Conservation (phyloP, 2,329 filamentous ascomycete genomes). For the Tolypocladium endophyticum region DNA sequence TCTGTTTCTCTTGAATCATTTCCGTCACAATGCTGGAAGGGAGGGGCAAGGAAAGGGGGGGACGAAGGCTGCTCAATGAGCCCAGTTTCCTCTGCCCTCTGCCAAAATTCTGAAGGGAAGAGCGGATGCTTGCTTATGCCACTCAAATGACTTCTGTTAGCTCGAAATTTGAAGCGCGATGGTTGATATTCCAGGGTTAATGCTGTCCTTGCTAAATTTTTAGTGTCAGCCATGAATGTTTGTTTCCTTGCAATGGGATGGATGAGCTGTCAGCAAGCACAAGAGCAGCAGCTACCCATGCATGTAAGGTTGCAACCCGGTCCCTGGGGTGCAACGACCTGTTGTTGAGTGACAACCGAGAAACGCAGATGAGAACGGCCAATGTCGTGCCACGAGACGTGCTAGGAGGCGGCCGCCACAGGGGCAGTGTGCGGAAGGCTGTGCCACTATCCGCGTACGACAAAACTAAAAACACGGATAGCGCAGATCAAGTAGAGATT, state of each 20-base stretch:
- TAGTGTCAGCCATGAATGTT: neutral
- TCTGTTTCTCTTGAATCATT: neutral
- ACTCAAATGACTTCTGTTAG: too few species aligned
- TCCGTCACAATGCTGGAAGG: neutral
- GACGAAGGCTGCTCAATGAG: neutral
- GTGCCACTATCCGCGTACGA: neutral
- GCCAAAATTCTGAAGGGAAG: neutral
- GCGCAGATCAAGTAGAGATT: neutral
- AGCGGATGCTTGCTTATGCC: neutral
- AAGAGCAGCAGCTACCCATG: neutral
- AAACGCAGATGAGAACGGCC: neutral
- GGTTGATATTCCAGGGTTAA: neutral
- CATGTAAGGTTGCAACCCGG: neutral
- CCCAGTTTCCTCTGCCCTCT: neutral
- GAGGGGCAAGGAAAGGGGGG: neutral
- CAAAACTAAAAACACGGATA: neutral
- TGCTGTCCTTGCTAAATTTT: neutral
- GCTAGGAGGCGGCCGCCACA: neutral
- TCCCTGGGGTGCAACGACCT: neutral
- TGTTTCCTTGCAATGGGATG: neutral
- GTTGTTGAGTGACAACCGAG: neutral
- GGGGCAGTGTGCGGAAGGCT: neutral
- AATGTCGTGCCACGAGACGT: neutral
- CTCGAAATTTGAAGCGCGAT: neutral
- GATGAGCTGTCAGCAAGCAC: neutral